phyloP scores from a whole-genome alignment of 768 basidiomycete species.

The Tylopilus vinaceipallidus region DNA sequence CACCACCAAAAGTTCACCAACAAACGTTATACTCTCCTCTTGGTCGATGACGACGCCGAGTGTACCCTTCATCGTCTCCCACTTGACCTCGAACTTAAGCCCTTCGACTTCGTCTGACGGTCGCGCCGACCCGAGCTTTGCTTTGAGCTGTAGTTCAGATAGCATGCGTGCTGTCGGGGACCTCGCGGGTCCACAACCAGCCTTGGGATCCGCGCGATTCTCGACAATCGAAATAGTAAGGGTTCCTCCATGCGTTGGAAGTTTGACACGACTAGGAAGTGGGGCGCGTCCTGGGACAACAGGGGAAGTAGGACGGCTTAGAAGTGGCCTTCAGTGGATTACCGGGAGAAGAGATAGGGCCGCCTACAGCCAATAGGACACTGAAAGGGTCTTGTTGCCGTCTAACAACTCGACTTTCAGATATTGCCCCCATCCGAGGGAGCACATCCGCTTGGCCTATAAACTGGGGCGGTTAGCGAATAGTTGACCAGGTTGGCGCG shows the following conservation, averaged over 20 bases:
- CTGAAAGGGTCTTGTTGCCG: constrained; percentile 63
- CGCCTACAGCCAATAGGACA: constrained; percentile 87
- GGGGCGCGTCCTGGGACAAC: constrained; percentile 29
- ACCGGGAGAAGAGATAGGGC: constrained; percentile 8
- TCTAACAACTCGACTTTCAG: constrained; percentile 68
- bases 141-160: constrained; percentile 59
- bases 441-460: constrained; percentile 70
- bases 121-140: constrained; percentile 52
- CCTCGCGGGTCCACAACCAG: constrained; percentile 47
- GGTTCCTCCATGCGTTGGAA: constrained; percentile 68
- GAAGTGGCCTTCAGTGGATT: constrained; percentile 6
- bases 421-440: constrained; percentile 84
- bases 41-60: constrained; percentile 56
- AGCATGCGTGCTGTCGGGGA: constrained; percentile 54
- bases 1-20: constrained; percentile 55
- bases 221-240: constrained; percentile 71
- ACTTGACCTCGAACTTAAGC: constrained; percentile 64
- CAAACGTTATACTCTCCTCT: constrained; percentile 43
- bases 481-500: background rate
- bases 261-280: constrained; percentile 34
- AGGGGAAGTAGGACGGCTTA: constrained; percentile 40
- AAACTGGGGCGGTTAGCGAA: background rate
- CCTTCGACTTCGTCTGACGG: constrained; percentile 79
- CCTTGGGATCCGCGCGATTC: constrained; percentile 38
- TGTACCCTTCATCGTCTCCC: constrained; percentile 73